Evolutionary conservation across 225 moss, liverwort and hornwort genomes (phyloP).

Genomic region (Anthoceros angustus): DNA sequence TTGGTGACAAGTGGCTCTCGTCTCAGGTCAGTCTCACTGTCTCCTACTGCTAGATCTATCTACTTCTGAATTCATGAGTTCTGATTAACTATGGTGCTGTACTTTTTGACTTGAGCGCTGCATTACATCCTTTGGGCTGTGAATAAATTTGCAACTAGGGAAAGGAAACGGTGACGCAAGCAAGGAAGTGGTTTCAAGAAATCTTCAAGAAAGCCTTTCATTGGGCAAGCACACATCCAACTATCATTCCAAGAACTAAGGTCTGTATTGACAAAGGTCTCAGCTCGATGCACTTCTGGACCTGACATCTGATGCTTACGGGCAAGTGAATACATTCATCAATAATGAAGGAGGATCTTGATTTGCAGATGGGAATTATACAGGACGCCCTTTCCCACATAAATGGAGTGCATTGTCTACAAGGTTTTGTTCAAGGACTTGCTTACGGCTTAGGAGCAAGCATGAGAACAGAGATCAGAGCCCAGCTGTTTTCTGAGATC

Average conservation of each 20-base stretch:
- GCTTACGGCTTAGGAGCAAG: constrained; percentile 19
- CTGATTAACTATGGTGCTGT: not conserved
- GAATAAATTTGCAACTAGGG: constrained; percentile 5
- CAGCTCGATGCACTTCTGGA: not conserved
- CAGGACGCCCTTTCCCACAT: constrained; percentile 17
- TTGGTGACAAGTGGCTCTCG: not conserved
- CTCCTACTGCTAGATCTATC: not conserved
- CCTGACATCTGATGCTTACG: no score
- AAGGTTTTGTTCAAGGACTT: constrained; percentile 15
- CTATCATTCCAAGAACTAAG: constrained; percentile 13
- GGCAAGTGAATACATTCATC: no score
- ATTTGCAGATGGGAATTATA: constrained; percentile 15
- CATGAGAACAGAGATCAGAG: constrained; percentile 12
- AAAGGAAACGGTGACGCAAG: constrained; percentile 9
- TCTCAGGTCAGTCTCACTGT: not conserved
- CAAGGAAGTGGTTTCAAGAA: constrained; percentile 14
- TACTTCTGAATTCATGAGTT: not conserved
- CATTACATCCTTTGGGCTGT: not conserved
- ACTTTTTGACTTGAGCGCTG: not conserved
- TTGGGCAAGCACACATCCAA: constrained; percentile 13
- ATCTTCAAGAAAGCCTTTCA: constrained; percentile 13
- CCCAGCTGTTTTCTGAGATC: constrained; percentile 9
- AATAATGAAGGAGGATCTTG: no score
- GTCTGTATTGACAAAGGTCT: constrained; percentile 1
- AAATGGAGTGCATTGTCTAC: constrained; percentile 7